These are phyloP conservation scores for Trichoderma gamsii DNA, from an alignment of 495 filamentous ascomycete species.

Conservation along the genomic window DNA sequence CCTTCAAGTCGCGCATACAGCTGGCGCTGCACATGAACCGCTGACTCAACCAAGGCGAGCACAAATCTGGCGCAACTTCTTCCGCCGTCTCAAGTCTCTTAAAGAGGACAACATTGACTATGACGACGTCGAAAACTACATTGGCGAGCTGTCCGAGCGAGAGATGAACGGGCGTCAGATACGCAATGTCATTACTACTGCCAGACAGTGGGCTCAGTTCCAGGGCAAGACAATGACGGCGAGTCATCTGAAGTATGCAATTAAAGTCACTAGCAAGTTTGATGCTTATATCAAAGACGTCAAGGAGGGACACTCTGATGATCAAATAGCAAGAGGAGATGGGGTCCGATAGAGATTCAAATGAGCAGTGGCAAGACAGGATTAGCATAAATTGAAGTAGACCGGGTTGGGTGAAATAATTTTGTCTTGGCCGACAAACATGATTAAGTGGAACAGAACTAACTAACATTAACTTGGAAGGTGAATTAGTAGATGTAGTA, in stretches of 20 bases:
- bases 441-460: no score
- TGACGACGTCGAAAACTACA: constrained; percentile 17
- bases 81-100: constrained; percentile 11
- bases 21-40: constrained; percentile 33
- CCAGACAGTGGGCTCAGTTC: constrained; percentile 16
- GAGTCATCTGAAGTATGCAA: background rate
- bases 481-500: no score
- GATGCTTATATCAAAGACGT: background rate
- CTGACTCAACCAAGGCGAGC: constrained; percentile 24
- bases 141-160: constrained; percentile 16
- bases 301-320: background rate
- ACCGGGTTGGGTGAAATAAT: no score
- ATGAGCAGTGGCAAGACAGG: no score
- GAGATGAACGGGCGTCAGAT: constrained; percentile 24
- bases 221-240: background rate
- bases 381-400: no score
- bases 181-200: constrained; percentile 22
- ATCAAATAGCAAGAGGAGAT: background rate
- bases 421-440: no score
- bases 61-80: constrained; percentile 36
- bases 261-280: background rate
- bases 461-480: no score
- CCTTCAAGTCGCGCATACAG: constrained; percentile 39
- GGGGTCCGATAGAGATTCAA: no score
- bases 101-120: constrained; percentile 17